Percentiles rank a stretch among this genome's conserved stretches.
phyloP scores from a whole-genome alignment of 2,329 filamentous ascomycete genomes.

The Dissoconium aciculare region DNA sequence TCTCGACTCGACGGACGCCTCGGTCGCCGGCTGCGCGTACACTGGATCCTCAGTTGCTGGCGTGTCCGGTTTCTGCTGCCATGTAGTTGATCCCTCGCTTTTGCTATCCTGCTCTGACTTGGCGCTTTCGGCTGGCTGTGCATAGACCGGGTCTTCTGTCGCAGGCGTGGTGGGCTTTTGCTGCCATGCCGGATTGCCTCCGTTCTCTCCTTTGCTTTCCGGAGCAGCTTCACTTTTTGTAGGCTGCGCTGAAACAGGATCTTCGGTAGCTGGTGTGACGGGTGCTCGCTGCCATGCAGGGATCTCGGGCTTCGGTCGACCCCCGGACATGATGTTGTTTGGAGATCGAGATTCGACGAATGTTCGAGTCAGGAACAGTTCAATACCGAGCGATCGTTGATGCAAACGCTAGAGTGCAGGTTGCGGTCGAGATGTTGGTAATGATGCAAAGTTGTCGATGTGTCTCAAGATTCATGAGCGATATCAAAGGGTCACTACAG shows the following conservation, averaged over 20 bases:
- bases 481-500: too few species aligned
- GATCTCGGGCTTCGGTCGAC: slow-evolving; percentile 17
- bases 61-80: background rate
- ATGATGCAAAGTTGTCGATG: too few species aligned
- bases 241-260: background rate
- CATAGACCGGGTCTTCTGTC: background rate
- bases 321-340: slow-evolving; percentile 8
- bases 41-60: slow-evolving; percentile 11
- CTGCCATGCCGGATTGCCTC: background rate
- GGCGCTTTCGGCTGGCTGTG: background rate
- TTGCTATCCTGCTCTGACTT: background rate
- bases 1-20: slow-evolving; percentile 5
- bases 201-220: background rate
- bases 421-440: too few species aligned
- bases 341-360: too few species aligned
- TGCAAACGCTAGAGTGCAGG: too few species aligned
- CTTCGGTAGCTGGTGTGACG: slow-evolving; percentile 3
- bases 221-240: too few species aligned
- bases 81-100: background rate
- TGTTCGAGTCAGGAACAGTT: too few species aligned
- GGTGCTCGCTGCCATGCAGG: slow-evolving; percentile 23
- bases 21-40: slow-evolving; percentile 8
- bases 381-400: too few species aligned
- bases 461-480: too few species aligned
- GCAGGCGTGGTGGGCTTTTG: background rate